Evolutionary conservation across 148 eudicot species (phyloP), one percentile per base, ranked within the genome.

Genomic region (Heliamphora exappendiculata): DNA sequence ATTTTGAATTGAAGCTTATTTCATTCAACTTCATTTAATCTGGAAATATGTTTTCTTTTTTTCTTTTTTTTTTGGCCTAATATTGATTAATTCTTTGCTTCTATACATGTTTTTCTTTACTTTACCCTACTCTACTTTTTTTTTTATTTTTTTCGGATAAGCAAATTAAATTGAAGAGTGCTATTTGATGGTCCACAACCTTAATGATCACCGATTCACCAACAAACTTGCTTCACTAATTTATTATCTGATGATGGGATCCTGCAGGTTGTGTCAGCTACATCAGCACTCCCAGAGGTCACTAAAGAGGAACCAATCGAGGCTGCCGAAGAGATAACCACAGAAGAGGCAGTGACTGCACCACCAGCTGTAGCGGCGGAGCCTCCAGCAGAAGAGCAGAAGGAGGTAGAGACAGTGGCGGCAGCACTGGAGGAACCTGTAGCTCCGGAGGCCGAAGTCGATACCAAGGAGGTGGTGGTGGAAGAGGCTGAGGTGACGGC

Each of bases 181-280:
- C n/a, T n/a, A n/a, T n/a, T n/a, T n/a, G n/a, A n/a, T n/a, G n/a
- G n/a, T n/a, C n/a, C n/a, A n/a, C n/a, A n/a, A n/a, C n/a, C n/a
- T n/a, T n/a, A n/a, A n/a, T n/a, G n/a, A n/a, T n/a, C n/a, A n/a
- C n/a, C n/a, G n/a, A n/a, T n/a, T n/a, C n/a, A n/a, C n/a, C n/a
- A n/a, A n/a, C n/a, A n/a, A n/a, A n/a, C n/a, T n/a, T n/a, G n/a
- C n/a, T n/a, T 60, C 4, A 28, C 4, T 60, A 60, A 31, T n/a
- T 50, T 8, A 28, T 41, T 58, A 13, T 60, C 24, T 17, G 28
- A 44, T 60, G 28, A 42, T 74, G 29, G 58, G 53, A 17, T 31
- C 28, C 0, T 75, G 68, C 51, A 80, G 82, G 79, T 80, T 80
- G 82, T 58, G 66, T 80, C 75, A 58, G 82, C 76, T 60, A 75